Percentiles rank a stretch among this genome's conserved stretches.
These are phyloP conservation scores for Arachis stenosperma DNA, from an alignment of 306 rosid species.

Conservation along the genomic window DNA sequence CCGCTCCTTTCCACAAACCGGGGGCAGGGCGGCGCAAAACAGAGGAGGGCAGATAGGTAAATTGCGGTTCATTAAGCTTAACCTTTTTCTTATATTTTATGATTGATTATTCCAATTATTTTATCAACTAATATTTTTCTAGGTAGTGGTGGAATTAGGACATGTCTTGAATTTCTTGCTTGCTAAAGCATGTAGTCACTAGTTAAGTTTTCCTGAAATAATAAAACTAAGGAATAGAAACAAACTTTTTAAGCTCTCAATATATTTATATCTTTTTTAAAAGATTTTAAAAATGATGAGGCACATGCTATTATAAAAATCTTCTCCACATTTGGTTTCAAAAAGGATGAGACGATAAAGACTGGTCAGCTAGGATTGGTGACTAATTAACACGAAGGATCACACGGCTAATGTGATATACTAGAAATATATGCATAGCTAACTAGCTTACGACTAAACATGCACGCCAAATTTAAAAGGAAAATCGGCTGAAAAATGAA, in stretches of 20 bases:
- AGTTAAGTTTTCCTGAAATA: too few species aligned
- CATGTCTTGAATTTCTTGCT: not conserved
- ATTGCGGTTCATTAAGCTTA: not conserved
- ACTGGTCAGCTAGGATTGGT: conserved; percentile 36
- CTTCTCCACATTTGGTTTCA: not conserved
- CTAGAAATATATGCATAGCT: not conserved
- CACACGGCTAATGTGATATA: conserved; percentile 9
- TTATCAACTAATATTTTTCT: not conserved
- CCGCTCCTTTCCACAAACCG: conserved; percentile 21
- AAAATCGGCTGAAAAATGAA: not conserved
- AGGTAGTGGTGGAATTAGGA: not conserved
- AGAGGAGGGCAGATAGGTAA: not conserved
- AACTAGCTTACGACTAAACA: not conserved
- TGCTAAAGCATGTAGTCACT: too few species aligned
- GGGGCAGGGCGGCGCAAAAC: conserved; percentile 36
- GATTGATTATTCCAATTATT: too few species aligned
- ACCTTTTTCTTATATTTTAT: too few species aligned
- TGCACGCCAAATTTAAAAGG: not conserved
- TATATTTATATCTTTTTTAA: too few species aligned
- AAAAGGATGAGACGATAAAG: conserved; percentile 25
- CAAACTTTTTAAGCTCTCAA: too few species aligned
- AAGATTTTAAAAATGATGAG: too few species aligned
- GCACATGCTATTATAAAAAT: too few species aligned
- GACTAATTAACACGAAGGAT: conserved; percentile 31
- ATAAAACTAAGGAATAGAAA: too few species aligned